Conservation (phyloP, 1,284 basidiomycete species). For the Rhodotorula sp. region DNA sequence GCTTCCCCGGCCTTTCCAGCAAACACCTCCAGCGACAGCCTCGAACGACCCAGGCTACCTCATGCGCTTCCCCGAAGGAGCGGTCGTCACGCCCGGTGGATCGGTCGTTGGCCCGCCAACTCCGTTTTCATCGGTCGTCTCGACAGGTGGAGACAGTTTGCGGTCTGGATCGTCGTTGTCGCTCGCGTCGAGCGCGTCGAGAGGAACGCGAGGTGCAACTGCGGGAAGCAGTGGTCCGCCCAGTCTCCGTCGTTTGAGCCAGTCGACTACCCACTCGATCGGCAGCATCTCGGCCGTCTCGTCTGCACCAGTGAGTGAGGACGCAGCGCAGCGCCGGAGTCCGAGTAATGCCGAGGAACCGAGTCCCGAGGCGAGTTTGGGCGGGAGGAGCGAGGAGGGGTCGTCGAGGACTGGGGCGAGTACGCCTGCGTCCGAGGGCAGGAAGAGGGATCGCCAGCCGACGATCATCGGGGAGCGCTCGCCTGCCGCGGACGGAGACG, state of each 20-base stretch:
- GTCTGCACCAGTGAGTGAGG: background rate
- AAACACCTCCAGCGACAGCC: background rate
- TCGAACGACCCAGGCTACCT: constrained; percentile 24
- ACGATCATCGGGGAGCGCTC: constrained; percentile 7
- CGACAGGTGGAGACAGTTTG: no score
- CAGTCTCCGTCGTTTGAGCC: constrained; percentile 10
- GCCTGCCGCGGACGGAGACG: background rate
- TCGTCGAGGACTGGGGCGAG: background rate
- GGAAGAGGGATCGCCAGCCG: constrained; percentile 15
- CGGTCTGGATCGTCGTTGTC: no score
- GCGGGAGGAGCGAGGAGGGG: constrained; percentile 5
- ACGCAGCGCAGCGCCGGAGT: background rate
- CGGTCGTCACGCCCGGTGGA: constrained; percentile 23
- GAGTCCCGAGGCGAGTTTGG: constrained; percentile 7
- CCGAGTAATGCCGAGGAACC: constrained; percentile 1
- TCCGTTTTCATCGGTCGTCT: constrained; percentile 1
- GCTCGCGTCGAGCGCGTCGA: constrained; percentile 1
- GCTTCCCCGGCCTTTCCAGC: background rate
- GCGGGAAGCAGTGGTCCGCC: background rate
- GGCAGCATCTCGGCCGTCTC: constrained; percentile 8
- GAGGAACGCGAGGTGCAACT: constrained; percentile 1
- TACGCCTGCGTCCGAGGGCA: background rate
- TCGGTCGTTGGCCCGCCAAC: constrained; percentile 4
- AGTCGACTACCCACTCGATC: constrained; percentile 11
- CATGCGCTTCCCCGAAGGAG: constrained; percentile 40